phyloP scores from a whole-genome alignment of 2,329 filamentous ascomycete genomes.

The Venturia carpophila region DNA sequence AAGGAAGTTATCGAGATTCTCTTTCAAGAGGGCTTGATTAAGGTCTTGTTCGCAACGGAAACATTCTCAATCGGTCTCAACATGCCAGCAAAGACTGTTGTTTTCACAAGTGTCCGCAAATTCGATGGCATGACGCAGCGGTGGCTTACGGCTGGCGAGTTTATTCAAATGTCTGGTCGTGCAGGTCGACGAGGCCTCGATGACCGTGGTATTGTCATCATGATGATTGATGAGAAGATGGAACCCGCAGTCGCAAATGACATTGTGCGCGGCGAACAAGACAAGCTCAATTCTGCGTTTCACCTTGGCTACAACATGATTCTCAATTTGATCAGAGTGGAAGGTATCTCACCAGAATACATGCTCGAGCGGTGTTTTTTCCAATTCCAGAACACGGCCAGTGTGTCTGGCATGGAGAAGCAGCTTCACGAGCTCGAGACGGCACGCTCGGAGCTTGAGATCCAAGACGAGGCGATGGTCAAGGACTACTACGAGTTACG shows the following conservation, averaged over 20 bases:
- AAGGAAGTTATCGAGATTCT: constrained; percentile 99
- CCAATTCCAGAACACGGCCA: constrained; percentile 93
- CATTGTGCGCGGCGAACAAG: constrained; percentile 93
- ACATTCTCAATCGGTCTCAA: constrained; percentile 98
- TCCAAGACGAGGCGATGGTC: constrained; percentile 78
- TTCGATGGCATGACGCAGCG: constrained; percentile 77
- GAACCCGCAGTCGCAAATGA: constrained; percentile 89
- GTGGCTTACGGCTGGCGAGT: constrained; percentile 89
- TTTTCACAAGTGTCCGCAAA: constrained; percentile 95
- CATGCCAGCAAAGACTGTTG: constrained; percentile 98
- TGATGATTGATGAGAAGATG: constrained; percentile 98
- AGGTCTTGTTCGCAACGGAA: constrained; percentile 94
- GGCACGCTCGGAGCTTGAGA: constrained; percentile 63
- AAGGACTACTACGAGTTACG: constrained; percentile 91
- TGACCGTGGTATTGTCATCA: constrained; percentile 96
- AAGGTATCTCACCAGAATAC: constrained; percentile 96
- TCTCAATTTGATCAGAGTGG: constrained; percentile 90
- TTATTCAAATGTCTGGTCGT: constrained; percentile 97
- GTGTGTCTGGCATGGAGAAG: constrained; percentile 74
- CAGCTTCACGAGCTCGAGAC: constrained; percentile 72
- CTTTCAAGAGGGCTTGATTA: constrained; percentile 96
- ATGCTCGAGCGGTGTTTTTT: constrained; percentile 99
- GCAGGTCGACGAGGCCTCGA: constrained; percentile 95
- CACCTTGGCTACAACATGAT: constrained; percentile 99
- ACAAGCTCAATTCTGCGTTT: constrained; percentile 95